Percentiles rank a stretch among this genome's conserved stretches.
Conservation (phyloP, 139 green algal genomes). For the Spirogloea muscicola region DNA sequence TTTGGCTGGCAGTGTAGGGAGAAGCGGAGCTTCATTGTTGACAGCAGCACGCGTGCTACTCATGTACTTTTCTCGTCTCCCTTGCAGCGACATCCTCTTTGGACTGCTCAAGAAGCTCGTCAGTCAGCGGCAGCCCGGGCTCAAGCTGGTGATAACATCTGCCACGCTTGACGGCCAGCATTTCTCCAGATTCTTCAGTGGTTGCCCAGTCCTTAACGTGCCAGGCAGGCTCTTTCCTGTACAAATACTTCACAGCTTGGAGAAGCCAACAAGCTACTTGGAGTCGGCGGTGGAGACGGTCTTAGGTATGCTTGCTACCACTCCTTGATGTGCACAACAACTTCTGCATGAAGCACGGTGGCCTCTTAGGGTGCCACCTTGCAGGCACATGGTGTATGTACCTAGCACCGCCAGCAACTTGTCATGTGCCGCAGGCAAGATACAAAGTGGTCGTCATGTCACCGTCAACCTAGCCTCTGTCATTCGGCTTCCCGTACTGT, state of each 20-base stretch:
- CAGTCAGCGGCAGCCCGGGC: background rate
- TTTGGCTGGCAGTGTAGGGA: no score
- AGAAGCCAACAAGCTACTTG: conserved; percentile 32
- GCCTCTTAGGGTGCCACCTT: no score
- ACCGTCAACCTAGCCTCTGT: no score
- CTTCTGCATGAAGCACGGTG: no score
- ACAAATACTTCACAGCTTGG: conserved; percentile 46
- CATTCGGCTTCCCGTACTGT: no score
- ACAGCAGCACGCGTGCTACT: background rate
- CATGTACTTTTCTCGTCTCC: background rate
- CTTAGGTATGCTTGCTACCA: conserved; percentile 41
- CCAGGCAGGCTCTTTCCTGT: conserved; percentile 81
- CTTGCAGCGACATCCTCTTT: conserved; percentile 85
- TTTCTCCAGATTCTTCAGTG: conserved; percentile 77
- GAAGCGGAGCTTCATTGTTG: background rate
- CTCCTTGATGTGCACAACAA: no score
- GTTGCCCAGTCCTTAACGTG: conserved; percentile 79
- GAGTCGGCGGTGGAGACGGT: conserved; percentile 42
- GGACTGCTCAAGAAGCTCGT: conserved; percentile 80
- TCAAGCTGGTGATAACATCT: conserved; percentile 82
- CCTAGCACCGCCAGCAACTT: no score
- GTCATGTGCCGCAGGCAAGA: no score
- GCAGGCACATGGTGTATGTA: no score
- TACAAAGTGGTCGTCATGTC: no score
- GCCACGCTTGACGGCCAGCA: conserved; percentile 87